Percentiles rank a stretch among this genome's conserved stretches.
Evolutionary conservation across 371 early-diverging fungal species (phyloP).

Genomic region (Mortierella sp.): DNA sequence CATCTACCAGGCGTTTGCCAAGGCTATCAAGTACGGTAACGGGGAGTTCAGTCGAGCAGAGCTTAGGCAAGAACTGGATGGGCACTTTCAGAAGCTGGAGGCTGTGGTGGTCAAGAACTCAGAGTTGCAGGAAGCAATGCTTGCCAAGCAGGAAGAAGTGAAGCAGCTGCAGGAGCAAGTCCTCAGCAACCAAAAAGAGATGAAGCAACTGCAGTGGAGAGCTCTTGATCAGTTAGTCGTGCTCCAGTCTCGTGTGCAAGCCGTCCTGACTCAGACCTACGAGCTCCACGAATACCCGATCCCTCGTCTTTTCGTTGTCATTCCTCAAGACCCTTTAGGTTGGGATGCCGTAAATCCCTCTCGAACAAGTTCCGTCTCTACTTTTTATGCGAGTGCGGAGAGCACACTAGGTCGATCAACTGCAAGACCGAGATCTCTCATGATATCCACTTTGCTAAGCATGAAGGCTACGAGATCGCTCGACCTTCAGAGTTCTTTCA

Average conservation of each 20-base stretch:
- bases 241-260: constrained; percentile 5
- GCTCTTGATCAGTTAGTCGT: background rate
- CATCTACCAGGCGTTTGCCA: constrained; percentile 3
- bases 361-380: constrained; percentile 16
- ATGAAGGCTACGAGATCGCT: too few relatives aligned
- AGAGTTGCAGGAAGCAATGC: background rate
- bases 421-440: constrained; percentile 15
- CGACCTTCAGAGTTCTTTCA: constrained; percentile 17
- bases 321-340: constrained; percentile 3
- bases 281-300: constrained; percentile 21
- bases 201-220: background rate
- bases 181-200: background rate
- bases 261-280: constrained; percentile 18
- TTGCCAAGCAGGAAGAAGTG: background rate
- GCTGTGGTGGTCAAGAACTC: background rate
- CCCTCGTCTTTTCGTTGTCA: constrained; percentile 19
- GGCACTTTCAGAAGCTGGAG: background rate
- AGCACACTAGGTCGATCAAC: constrained; percentile 18
- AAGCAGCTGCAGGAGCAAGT: background rate
- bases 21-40: background rate
- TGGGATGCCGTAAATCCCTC: background rate
- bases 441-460: background rate
- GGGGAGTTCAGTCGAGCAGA: background rate
- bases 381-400: constrained; percentile 37
- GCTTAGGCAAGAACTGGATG: background rate